Base-by-base conservation (phyloP, 2,329 filamentous ascomycete species). In the Spiromastix sp. region DNA sequence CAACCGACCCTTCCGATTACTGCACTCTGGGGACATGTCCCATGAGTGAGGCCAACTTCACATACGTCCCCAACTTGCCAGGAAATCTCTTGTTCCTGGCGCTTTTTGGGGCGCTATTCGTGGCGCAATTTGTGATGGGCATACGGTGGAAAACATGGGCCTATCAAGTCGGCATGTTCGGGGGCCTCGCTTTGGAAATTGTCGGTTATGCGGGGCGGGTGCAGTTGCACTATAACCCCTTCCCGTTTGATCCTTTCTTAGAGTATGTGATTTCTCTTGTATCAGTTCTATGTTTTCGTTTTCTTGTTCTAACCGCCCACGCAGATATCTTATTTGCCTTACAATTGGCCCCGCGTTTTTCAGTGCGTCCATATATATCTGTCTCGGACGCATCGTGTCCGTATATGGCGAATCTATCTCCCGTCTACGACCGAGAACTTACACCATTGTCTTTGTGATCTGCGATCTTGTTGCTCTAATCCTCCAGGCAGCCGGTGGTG, bases 391-490 rank as follows among this genome's bases (percentile, higher is more conserved):
- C 7, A 24, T 24, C 21, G 20, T 48, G n/a, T 20, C 21, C 6
- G 36, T 38, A 19, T 45, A 42, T 21, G 37, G 35, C 28, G 41
- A 41, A 26, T 20, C 18, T 10, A 24, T 41, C 12, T 21, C 29
- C 12, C 37, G 37, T 5, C 29, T 49, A 2, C 30, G 32, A 27
- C 25, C 25, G 13, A 31, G 37, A 12, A 41, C 19, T 9, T 36
- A 28, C 25, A 35, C 37, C 5, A 30, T 42, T 12, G 44, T 55
- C 33, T 77, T 77, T 57, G 70, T 77, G 48, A 64, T 70, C 29
- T 74, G 68, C 55, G 73, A 77, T 50, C 47, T 74, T 30, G 38
- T 72, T 40, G 72, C 71, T 7, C 63, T 77, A 2, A 44, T 72
- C 27, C 59, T 77, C 2, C 73, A 77, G 47, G 69, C 67, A 11